These are phyloP conservation scores for Solanum raphanifolium DNA, from an alignment of 257 asterid species.

Conservation along the genomic window DNA sequence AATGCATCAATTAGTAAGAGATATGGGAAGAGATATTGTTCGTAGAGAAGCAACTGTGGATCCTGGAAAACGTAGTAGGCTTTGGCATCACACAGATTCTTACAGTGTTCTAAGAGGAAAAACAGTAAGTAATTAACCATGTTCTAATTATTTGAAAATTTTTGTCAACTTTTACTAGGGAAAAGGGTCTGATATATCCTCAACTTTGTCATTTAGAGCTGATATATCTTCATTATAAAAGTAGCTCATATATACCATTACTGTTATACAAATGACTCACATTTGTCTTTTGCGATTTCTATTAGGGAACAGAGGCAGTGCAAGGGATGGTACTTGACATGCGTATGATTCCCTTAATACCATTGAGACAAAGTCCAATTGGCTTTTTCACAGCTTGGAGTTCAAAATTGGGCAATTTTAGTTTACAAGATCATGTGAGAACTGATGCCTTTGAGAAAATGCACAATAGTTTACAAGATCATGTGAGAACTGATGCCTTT, in stretches of 20 bases:
- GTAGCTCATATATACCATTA: no score
- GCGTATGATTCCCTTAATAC: not conserved
- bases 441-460: constrained; percentile 12
- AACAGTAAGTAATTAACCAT: not conserved
- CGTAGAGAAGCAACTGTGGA: not conserved
- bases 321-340: constrained; percentile 7
- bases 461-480: constrained; percentile 1
- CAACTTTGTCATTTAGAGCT: no score
- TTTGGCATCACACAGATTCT: not conserved
- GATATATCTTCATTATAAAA: no score
- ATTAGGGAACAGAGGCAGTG: constrained; percentile 4
- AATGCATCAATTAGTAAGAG: not conserved
- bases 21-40: constrained; percentile 14
- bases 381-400: not conserved
- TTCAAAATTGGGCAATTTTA: not conserved
- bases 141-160: not conserved
- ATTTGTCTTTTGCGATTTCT: not conserved
- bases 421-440: not conserved
- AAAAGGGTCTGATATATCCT: no score
- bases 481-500: constrained; percentile 6
- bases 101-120: not conserved
- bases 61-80: constrained; percentile 6
- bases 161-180: not conserved
- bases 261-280: no score
- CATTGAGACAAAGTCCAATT: not conserved